Conservation (phyloP, 179 eudicot species). For the Gypsophila paniculata region DNA sequence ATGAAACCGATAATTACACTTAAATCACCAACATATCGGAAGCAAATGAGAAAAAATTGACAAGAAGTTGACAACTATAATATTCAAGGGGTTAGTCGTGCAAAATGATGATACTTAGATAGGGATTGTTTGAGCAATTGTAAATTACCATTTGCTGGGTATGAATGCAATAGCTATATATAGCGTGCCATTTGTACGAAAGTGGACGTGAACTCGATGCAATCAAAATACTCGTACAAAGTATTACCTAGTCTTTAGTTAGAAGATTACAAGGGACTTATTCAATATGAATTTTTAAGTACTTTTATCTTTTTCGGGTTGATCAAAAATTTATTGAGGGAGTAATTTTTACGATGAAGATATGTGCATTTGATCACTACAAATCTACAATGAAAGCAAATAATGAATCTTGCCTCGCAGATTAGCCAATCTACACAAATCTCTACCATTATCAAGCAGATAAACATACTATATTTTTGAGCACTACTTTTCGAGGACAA, state of each 20-base stretch:
- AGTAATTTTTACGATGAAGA: background rate
- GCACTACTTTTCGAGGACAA: too few relatives aligned
- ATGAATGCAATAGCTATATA: background rate
- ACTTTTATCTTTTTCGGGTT: too few relatives aligned
- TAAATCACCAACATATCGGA: too few relatives aligned
- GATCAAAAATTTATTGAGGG: background rate
- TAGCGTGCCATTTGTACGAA: background rate
- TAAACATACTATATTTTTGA: too few relatives aligned
- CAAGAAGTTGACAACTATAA: too few relatives aligned
- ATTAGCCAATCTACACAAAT: background rate
- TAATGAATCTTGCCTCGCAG: conserved; percentile 7
- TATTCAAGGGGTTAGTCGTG: background rate
- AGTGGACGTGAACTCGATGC: conserved; percentile 7
- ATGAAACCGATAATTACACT: too few relatives aligned
- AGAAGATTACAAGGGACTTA: background rate
- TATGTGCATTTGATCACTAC: background rate
- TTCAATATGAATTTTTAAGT: background rate
- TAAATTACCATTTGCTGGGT: background rate
- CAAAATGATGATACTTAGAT: background rate
- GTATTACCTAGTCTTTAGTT: background rate
- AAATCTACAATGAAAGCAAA: too few relatives aligned
- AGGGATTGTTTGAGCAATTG: background rate
- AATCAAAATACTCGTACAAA: background rate
- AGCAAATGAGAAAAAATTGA: background rate
- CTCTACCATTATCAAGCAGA: background rate